Conservation (phyloP, 805 yeast species). For the Zygotorulaspora sp. region DNA sequence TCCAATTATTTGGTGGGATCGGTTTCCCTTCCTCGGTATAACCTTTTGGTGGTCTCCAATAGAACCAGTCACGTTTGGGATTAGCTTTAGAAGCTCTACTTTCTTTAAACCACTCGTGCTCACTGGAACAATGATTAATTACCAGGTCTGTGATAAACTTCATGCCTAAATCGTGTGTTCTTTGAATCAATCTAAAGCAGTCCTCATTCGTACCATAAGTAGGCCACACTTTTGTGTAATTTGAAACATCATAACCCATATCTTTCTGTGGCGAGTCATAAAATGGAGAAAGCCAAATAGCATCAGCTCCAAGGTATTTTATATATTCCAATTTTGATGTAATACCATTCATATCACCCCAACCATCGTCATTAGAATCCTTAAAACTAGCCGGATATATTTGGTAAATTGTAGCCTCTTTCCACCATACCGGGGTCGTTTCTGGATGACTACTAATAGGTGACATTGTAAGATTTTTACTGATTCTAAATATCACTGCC, state of each 20-base stretch:
- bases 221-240: slow-evolving; percentile 49
- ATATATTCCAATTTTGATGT: slow-evolving; percentile 48
- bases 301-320: slow-evolving; percentile 47
- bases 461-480: too few relatives aligned
- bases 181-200: slow-evolving; percentile 45
- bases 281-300: slow-evolving; percentile 56
- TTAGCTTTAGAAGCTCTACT: slow-evolving; percentile 46
- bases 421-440: slow-evolving; percentile 43
- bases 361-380: slow-evolving; percentile 56
- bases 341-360: slow-evolving; percentile 55
- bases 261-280: slow-evolving; percentile 56
- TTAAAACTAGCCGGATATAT: slow-evolving; percentile 59
- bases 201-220: slow-evolving; percentile 52
- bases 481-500: too few relatives aligned
- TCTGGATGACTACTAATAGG: slow-evolving; percentile 11
- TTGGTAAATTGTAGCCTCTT: slow-evolving; percentile 52
- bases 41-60: slow-evolving; percentile 49
- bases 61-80: slow-evolving; percentile 58
- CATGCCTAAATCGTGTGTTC: slow-evolving; percentile 46
- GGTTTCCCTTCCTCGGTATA: slow-evolving; percentile 45
- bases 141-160: slow-evolving; percentile 51
- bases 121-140: slow-evolving; percentile 52
- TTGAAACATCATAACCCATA: slow-evolving; percentile 58
- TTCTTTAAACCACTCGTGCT: slow-evolving; percentile 56
- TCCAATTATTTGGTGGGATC: slow-evolving; percentile 57